phyloP scores from a whole-genome alignment of 2,329 filamentous ascomycete species.

The Stachybotrys elegans region DNA sequence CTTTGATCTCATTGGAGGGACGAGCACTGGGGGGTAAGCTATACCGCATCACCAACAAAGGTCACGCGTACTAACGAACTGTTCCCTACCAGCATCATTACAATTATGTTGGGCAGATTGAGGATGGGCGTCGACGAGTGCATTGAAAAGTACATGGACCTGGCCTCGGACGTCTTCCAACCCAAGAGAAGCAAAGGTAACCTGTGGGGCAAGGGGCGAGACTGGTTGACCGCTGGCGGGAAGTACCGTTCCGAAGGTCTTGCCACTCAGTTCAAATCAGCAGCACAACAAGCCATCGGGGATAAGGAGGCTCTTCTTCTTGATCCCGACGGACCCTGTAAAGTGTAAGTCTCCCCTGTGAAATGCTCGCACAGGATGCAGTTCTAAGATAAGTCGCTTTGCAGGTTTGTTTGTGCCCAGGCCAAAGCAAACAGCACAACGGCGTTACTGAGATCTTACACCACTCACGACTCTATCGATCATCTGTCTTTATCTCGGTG shows the following conservation, averaged over 20 bases:
- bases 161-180: not conserved
- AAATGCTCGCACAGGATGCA: too few species aligned
- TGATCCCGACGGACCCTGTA: not conserved
- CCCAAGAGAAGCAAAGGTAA: not conserved
- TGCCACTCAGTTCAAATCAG: not conserved
- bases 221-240: not conserved
- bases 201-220: not conserved
- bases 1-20: not conserved
- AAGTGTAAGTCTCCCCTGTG: not conserved
- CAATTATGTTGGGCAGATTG: conserved; percentile 34
- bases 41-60: not conserved
- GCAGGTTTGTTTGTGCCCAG: not conserved
- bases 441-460: not conserved
- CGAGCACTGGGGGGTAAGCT: not conserved
- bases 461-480: not conserved
- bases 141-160: conserved; percentile 19
- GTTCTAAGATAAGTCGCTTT: too few species aligned
- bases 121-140: conserved; percentile 31
- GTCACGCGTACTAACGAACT: not conserved
- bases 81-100: conserved; percentile 25
- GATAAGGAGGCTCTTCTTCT: not conserved
- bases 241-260: not conserved
- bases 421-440: not conserved
- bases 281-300: not conserved
- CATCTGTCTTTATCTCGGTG: not conserved